Base-by-base conservation (phyloP, 805 yeast genomes). In the Myxozyma sirexii region DNA sequence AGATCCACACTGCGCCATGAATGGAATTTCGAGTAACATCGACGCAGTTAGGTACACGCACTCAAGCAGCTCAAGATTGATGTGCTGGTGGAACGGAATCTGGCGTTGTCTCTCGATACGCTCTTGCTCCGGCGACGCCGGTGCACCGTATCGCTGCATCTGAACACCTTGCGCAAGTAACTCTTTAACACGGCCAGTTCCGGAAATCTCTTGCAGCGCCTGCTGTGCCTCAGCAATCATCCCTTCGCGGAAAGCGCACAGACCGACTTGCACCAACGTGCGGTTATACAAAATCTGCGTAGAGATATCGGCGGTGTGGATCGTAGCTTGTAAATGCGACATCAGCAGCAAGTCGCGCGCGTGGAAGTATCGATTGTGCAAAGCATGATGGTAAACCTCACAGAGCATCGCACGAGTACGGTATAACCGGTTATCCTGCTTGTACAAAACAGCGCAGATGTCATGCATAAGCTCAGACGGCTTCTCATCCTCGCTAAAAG, bases 51-150 rank as follows among this genome's bases (percentile, higher is more conserved):
- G 83, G 81, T 87, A 93, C 49, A 90, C 96, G 73, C 96, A 88
- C 77, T 94, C 99, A 67, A 94, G 82, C 70, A 94, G 84, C 79
- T 96, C 98, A 69, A 93, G 80, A 77, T 94, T 94, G 75, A 94
- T 93, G 77, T 94, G 99, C 88, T 90, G 91, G 78, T 94, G 99
- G 87, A 88, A 94, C 60, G 99, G 99, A 73, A 94, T 80, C 73
- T 91, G 82, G 73, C 92, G 85, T 76, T 86, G 93, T 70, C 80
- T 84, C 71, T 88, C 96, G 62, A 81, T 82, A 21, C 59, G 52
- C 54, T 68, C 71, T 46, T 67, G 71, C 49, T 68, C 71, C 47
- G 80, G 75, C 26, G 84, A 73, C 17, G 80, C 78, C 69, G 81
- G 83, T 19, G 17, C 19, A 56, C 82, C 79, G 73, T 82, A 85